Conservation (phyloP, 2,329 filamentous ascomycete genomes). For the Trichoderma aggressivum region DNA sequence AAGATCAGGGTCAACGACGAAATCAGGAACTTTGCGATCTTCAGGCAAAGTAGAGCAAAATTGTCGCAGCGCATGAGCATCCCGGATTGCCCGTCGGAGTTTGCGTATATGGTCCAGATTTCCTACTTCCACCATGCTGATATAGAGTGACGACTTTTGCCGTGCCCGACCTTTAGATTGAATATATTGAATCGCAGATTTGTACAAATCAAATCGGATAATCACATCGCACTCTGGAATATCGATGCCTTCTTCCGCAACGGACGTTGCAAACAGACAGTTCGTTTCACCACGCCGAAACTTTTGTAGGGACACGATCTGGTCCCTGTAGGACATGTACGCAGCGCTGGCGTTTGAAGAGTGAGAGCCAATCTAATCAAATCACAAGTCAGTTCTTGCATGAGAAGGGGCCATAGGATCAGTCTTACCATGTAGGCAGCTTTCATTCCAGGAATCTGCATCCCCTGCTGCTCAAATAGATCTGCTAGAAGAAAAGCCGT, state of each 20-base stretch:
- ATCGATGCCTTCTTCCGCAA: constrained; percentile 66
- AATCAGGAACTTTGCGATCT: constrained; percentile 55
- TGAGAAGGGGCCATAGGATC: not conserved
- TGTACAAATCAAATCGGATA: constrained; percentile 79
- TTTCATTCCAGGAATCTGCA: constrained; percentile 57
- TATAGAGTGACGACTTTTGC: constrained; percentile 71
- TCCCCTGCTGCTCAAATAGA: constrained; percentile 55
- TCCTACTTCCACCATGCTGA: constrained; percentile 74
- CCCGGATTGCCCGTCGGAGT: constrained; percentile 57
- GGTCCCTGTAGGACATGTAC: constrained; percentile 67
- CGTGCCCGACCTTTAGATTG: constrained; percentile 88
- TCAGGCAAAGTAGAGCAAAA: constrained; percentile 75
- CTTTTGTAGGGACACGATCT: constrained; percentile 68
- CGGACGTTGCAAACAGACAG: constrained; percentile 64
- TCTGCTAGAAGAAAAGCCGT: constrained; percentile 72
- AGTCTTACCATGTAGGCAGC: constrained; percentile 59
- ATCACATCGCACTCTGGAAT: constrained; percentile 66
- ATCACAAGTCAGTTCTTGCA: not conserved
- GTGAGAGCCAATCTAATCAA: constrained; percentile 31
- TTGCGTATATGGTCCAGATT: constrained; percentile 59
- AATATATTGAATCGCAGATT: constrained; percentile 89
- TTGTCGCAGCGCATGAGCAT: constrained; percentile 62
- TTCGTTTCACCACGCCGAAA: constrained; percentile 59
- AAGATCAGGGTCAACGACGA: constrained; percentile 20
- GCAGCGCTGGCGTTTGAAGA: constrained; percentile 46